Conservation (phyloP, 495 filamentous ascomycete species). For the Annulohypoxylon moriforme region DNA sequence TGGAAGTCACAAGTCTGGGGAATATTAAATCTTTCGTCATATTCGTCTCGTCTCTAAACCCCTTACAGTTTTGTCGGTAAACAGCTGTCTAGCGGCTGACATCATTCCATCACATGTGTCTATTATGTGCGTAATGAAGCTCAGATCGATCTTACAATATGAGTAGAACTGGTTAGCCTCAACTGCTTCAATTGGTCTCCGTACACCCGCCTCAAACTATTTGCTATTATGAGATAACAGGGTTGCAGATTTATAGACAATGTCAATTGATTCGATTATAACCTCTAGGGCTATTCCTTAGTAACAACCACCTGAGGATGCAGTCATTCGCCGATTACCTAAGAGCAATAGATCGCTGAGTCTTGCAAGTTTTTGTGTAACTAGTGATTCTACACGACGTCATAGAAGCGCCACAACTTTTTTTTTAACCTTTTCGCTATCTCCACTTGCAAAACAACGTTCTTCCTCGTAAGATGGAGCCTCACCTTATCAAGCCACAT, state of each 20-base stretch:
- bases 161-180: background rate
- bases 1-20: slow-evolving; percentile 25
- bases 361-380: slow-evolving; percentile 6
- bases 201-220: background rate
- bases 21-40: slow-evolving; percentile 34
- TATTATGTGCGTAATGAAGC: slow-evolving; percentile 19
- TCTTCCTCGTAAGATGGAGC: slow-evolving; percentile 15
- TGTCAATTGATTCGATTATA: background rate
- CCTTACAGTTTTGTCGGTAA: slow-evolving; percentile 11
- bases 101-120: slow-evolving; percentile 33
- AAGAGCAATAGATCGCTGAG: slow-evolving; percentile 25
- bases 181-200: background rate
- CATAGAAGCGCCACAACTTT: slow-evolving; percentile 17
- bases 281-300: slow-evolving; percentile 1
- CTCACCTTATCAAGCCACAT: slow-evolving; percentile 39
- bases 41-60: slow-evolving; percentile 11
- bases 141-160: slow-evolving; percentile 5
- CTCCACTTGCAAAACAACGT: slow-evolving; percentile 5
- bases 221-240: background rate
- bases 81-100: slow-evolving; percentile 26
- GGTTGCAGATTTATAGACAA: background rate
- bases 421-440: background rate
- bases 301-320: slow-evolving; percentile 6
- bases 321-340: slow-evolving; percentile 31
- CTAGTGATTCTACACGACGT: slow-evolving; percentile 27